Base-by-base conservation (phyloP, 805 yeast species). In the Scheffersomyces coipomensis region DNA sequence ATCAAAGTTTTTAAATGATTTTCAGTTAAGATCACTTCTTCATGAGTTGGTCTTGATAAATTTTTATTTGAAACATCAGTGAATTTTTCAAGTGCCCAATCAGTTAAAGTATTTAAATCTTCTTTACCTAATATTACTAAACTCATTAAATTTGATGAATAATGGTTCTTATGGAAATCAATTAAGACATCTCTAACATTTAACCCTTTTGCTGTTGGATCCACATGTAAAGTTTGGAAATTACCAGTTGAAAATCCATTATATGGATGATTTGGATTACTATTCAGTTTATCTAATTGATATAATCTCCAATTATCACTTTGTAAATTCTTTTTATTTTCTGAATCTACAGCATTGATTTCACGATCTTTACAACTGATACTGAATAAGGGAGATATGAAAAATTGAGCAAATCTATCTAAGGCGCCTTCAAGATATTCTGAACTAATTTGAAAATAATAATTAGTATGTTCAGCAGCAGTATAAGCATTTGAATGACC, bases 401-500 rank as follows among this genome's bases (percentile, higher is more conserved):
- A 91, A 58, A 91, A 91, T 59, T 91, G 98, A 4, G 96, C 78
- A 61, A 91, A 91, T 51, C 98, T 73, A 60, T 91, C 98, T 38
- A 91, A 66, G 0, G 97, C 97, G 5, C 95, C 97, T 44, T 83
- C 80, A 43, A 91, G 68, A 48, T 83, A 78, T 46, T 81, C 84
- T 40, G 85, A 76, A 43, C 83, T 78, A 4, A 93, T 78, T 54
- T 91, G 96, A 54, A 93, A 91, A 62, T 76, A 89, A 62, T 89
- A 91, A 63, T 91, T 91, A 4, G 98, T 91, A 53, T 87, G 88
- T 51, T 84, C 84, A 3, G 88, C 71, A 2, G 96, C 83, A 1
- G 99, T 91, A 62, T 84, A 91, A 1, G 99, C 99, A 58, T 91
- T 91, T 25, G 95, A 85, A 45, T 76, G 76, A 15, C 98, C 99